phyloP scores from a whole-genome alignment of 192 early-diverging fungal genomes.

The Rhizophagus sp. region DNA sequence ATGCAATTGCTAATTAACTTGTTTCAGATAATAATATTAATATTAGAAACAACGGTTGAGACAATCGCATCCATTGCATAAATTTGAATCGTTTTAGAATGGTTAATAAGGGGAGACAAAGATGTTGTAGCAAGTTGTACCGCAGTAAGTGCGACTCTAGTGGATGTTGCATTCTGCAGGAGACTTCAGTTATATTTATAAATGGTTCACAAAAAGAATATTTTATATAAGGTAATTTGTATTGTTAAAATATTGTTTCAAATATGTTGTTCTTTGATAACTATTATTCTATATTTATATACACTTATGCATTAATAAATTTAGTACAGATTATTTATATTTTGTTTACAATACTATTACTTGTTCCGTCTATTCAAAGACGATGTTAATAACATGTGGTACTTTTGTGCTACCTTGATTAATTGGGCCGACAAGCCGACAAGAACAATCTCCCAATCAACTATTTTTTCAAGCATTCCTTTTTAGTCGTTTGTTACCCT shows the following conservation, averaged over 20 bases:
- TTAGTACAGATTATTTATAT: neutral
- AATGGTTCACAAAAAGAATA: neutral
- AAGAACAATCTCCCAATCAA: constrained; percentile 8
- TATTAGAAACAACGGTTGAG: no score
- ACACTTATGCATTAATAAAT: neutral
- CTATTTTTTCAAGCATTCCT: neutral
- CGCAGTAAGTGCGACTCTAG: neutral
- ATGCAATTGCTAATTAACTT: no score
- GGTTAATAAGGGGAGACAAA: neutral
- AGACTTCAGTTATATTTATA: neutral
- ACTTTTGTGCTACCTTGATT: constrained; percentile 3
- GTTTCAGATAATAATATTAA: no score
- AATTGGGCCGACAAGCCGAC: neutral
- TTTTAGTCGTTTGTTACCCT: constrained; percentile 2
- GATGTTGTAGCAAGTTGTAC: neutral
- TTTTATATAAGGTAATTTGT: neutral
- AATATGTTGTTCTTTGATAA: neutral
- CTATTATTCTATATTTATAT: neutral
- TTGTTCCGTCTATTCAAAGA: neutral
- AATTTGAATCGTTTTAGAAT: neutral
- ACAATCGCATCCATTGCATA: no score
- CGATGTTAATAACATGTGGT: neutral
- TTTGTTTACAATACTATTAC: neutral
- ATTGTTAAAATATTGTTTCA: neutral
- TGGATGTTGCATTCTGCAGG: neutral